Base-by-base conservation (phyloP, 176 grass and related monocot genomes). In the Ensete glaucum region DNA sequence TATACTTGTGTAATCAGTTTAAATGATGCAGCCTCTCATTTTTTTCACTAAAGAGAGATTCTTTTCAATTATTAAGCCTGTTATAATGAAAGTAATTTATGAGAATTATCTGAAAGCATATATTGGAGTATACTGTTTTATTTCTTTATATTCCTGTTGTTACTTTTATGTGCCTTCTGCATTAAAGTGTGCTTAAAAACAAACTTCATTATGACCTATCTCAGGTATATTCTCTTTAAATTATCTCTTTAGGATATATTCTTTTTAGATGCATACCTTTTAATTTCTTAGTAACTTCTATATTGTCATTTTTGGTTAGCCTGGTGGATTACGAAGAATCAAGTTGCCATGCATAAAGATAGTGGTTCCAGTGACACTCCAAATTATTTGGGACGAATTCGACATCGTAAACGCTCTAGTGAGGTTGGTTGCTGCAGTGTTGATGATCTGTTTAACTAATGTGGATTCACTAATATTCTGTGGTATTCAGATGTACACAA, bases 341-440 rank as follows among this genome's bases (percentile, higher is more conserved):
- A 12, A 50, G 67, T 43, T 70, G 67, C 67, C 69, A 87, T 87
- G 85, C 70, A 78, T 73, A 87, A 83, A 78, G 81, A 83, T 55
- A 83, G 50, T n/a, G 75, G 29, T 64, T 87, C 80, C 53, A 63
- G 23, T 76, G 81, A 87, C 16, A 76, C 76, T 83, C 59, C 84
- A 48, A 83, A 65, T 75, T 71, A 87, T 80, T 68, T 74, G 76
- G 85, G 81, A 14, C 76, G 65, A 19, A 23, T 80, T 74, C 80
- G 85, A 60, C 85, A 87, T 78, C 80, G 85, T 11, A 87, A 87
- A 72, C 80, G 85, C 22, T 23, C 76, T 55, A 65, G 2, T 53
- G 85, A 87, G 85, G 85, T 87, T 22, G 9, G 58, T 54, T 54
- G 5, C 25, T 74, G 78, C 43, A 76, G 54, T 71, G n/a, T 65